These are phyloP conservation scores for Pholiota molesta DNA, from an alignment of 768 basidiomycete genomes.

Conservation along the genomic window DNA sequence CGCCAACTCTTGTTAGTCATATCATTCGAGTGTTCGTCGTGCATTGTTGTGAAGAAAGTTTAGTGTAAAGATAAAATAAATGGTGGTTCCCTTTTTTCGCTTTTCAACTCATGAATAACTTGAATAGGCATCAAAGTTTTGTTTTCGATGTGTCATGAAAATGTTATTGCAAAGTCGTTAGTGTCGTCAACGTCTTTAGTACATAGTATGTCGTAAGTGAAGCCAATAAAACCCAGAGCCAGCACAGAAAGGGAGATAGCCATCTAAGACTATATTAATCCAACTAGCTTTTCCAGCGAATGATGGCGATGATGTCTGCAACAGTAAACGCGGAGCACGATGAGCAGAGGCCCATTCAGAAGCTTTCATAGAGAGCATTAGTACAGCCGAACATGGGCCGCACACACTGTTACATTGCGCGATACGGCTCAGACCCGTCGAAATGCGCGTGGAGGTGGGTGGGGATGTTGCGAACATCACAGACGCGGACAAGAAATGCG, in stretches of 20 bases:
- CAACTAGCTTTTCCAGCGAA: not conserved
- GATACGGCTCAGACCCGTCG: too few relatives aligned
- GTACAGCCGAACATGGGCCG: too few relatives aligned
- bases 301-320: not conserved
- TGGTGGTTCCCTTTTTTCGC: not conserved
- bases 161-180: not conserved
- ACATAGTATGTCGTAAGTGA: not conserved
- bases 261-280: too few relatives aligned
- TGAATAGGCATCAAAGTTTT: too few relatives aligned
- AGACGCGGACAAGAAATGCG: too few relatives aligned
- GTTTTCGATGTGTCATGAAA: too few relatives aligned
- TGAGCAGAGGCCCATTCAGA: too few relatives aligned
- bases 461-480: too few relatives aligned
- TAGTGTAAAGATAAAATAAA: conserved; percentile 8
- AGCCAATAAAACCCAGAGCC: not conserved
- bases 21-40: not conserved
- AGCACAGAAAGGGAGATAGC: not conserved
- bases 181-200: not conserved
- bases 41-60: not conserved
- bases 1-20: not conserved
- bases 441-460: too few relatives aligned
- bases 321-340: not conserved
- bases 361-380: too few relatives aligned
- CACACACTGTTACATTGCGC: too few relatives aligned
- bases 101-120: too few relatives aligned